Evolutionary conservation across 2,329 filamentous ascomycete genomes (phyloP).

Genomic region (Cladosporium sp.): DNA sequence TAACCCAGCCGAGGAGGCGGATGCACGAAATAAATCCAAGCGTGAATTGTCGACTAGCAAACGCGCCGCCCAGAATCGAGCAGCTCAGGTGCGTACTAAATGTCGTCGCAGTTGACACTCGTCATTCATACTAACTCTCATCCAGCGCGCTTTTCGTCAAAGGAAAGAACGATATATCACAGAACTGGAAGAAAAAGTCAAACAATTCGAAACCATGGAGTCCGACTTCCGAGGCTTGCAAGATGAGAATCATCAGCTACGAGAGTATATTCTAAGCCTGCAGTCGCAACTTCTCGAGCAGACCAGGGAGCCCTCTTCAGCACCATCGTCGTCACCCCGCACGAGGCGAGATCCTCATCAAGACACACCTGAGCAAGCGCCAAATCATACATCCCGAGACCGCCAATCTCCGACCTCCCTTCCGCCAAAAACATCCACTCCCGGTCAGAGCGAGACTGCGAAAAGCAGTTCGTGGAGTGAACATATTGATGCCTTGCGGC

Average conservation of each 20-base stretch:
- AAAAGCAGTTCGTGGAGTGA: neutral
- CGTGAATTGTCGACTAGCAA: slow-evolving; percentile 93
- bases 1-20: slow-evolving; percentile 41
- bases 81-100: slow-evolving; percentile 72
- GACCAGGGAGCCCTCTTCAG: slow-evolving; percentile 77
- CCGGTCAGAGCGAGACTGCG: neutral
- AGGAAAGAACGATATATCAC: slow-evolving; percentile 98
- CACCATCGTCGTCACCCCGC: slow-evolving; percentile 12
- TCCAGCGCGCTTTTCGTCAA: slow-evolving; percentile 88
- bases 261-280: slow-evolving; percentile 87
- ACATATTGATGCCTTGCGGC: slow-evolving; percentile 18
- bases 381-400: slow-evolving; percentile 18
- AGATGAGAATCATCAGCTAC: slow-evolving; percentile 81
- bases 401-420: neutral
- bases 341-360: slow-evolving; percentile 11
- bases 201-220: slow-evolving; percentile 72
- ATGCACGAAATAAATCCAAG: slow-evolving; percentile 71
- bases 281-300: slow-evolving; percentile 82
- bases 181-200: slow-evolving; percentile 90
- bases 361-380: neutral
- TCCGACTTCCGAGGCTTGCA: slow-evolving; percentile 76
- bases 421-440: neutral
- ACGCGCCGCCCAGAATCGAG: slow-evolving; percentile 91
- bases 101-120: neutral
- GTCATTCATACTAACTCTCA: neutral